A percentile compares a stretch with the other conserved stretches of the same genome.
Conservation (phyloP, 495 filamentous ascomycete genomes). For the Lepidopterella palustris region DNA sequence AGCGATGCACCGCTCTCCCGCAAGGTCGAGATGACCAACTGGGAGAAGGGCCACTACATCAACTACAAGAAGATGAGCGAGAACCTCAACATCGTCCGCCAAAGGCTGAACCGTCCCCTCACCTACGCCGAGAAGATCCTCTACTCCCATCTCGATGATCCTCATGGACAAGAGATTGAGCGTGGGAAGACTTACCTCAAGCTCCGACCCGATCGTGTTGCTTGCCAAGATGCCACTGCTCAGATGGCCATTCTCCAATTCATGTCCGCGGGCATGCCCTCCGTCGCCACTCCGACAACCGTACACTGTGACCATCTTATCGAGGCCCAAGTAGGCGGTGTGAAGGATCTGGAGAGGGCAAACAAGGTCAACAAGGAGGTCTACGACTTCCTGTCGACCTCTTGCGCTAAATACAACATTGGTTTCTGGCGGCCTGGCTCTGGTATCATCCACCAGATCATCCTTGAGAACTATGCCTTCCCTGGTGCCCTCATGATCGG, state of each 20-base stretch:
- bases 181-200: constrained; percentile 92
- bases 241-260: constrained; percentile 99
- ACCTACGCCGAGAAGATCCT: constrained; percentile 98
- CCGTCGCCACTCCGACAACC: constrained; percentile 88
- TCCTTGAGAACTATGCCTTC: constrained; percentile 98
- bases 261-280: constrained; percentile 95
- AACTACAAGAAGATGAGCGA: constrained; percentile 96
- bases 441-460: constrained; percentile 98
- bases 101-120: constrained; percentile 81
- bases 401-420: constrained; percentile 99
- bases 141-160: constrained; percentile 98
- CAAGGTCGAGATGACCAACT: constrained; percentile 78
- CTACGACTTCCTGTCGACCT: constrained; percentile 91
- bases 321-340: constrained; percentile 91
- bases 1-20: constrained; percentile 57
- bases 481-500: constrained; percentile 97
- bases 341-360: constrained; percentile 89
- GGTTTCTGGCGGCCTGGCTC: constrained; percentile 99
- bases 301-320: constrained; percentile 99
- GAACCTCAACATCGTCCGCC: constrained; percentile 86
- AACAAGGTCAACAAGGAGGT: constrained; percentile 98
- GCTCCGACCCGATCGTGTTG: constrained; percentile 93
- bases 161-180: constrained; percentile 91
- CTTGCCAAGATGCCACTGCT: constrained; percentile 98
- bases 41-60: constrained; percentile 74